Evolutionary conservation across 2,329 filamentous ascomycete genomes (phyloP).

Genomic region (Claviceps spartinae): DNA sequence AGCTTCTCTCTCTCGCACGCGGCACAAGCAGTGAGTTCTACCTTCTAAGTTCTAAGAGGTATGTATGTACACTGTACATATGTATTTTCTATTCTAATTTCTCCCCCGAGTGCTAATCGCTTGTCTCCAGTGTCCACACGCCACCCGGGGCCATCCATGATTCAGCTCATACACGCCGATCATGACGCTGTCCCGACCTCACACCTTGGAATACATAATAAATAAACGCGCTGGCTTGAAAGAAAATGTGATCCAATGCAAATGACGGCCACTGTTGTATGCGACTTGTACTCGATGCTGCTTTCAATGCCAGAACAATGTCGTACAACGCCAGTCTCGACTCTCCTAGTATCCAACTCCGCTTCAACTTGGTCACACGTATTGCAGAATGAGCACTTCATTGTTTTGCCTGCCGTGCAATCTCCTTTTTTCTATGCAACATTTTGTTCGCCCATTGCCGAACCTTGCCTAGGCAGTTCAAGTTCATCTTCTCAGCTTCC

Average conservation of each 20-base stretch:
- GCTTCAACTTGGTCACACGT: not conserved
- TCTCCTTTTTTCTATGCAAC: conserved; percentile 3
- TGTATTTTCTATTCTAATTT: not conserved
- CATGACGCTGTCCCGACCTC: too few relatives aligned
- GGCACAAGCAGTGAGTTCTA: too few relatives aligned
- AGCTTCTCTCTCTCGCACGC: too few relatives aligned
- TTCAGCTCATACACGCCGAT: too few relatives aligned
- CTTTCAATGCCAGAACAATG: not conserved
- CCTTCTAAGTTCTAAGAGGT: too few relatives aligned
- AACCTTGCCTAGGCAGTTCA: conserved; percentile 2
- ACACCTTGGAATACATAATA: not conserved
- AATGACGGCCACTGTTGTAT: not conserved
- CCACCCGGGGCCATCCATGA: too few relatives aligned
- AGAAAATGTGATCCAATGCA: not conserved
- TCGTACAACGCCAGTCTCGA: not conserved
- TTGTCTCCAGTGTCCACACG: too few relatives aligned
- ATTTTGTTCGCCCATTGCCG: conserved; percentile 9
- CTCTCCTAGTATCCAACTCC: not conserved
- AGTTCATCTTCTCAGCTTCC: conserved; percentile 2
- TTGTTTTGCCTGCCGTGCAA: not conserved
- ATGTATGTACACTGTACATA: too few relatives aligned
- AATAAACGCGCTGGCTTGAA: not conserved
- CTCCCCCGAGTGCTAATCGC: not conserved
- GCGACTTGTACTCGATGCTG: too few relatives aligned
- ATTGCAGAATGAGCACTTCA: not conserved